A percentile compares a stretch with the other conserved stretches of the same genome.
Conservation (phyloP, 192 early-diverging fungal species). For the Backusella psychrophila region DNA sequence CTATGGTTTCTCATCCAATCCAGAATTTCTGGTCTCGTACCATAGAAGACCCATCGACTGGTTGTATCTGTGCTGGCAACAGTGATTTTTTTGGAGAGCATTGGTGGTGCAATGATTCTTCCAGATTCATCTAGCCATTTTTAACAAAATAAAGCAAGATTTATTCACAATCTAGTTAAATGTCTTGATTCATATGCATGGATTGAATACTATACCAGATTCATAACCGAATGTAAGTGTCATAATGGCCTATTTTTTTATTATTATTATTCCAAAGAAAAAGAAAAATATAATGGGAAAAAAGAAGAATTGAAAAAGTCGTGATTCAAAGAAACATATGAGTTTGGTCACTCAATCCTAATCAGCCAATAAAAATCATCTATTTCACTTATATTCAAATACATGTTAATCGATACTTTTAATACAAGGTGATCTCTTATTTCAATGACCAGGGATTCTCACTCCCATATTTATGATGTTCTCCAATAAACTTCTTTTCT, state of each 20-base stretch:
- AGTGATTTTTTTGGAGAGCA: slow-evolving; percentile 41
- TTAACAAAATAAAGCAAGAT: background rate
- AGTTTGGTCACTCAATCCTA: too few relatives aligned
- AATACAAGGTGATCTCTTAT: too few relatives aligned
- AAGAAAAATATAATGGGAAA: background rate
- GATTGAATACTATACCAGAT: slow-evolving; percentile 16
- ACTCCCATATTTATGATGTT: too few relatives aligned
- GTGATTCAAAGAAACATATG: too few relatives aligned
- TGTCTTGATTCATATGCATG: background rate
- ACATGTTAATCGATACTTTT: too few relatives aligned
- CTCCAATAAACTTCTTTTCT: too few relatives aligned
- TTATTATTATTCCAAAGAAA: background rate
- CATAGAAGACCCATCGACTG: slow-evolving; percentile 45
- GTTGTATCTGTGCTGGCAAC: slow-evolving; percentile 39
- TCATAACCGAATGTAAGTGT: slow-evolving; percentile 30
- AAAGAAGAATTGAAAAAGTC: background rate
- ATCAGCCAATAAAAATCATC: too few relatives aligned
- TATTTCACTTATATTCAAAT: too few relatives aligned
- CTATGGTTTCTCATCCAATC: slow-evolving; percentile 40
- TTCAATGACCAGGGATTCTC: too few relatives aligned
- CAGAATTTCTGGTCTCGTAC: slow-evolving; percentile 45
- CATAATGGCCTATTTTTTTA: background rate
- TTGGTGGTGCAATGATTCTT: slow-evolving; percentile 43
- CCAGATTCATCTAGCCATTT: background rate
- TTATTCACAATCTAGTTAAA: background rate